A percentile compares a stretch with the other conserved stretches of the same genome.
Evolutionary conservation across 192 early-diverging fungal genomes (phyloP).

Genomic region (Geranomyces variabilis): DNA sequence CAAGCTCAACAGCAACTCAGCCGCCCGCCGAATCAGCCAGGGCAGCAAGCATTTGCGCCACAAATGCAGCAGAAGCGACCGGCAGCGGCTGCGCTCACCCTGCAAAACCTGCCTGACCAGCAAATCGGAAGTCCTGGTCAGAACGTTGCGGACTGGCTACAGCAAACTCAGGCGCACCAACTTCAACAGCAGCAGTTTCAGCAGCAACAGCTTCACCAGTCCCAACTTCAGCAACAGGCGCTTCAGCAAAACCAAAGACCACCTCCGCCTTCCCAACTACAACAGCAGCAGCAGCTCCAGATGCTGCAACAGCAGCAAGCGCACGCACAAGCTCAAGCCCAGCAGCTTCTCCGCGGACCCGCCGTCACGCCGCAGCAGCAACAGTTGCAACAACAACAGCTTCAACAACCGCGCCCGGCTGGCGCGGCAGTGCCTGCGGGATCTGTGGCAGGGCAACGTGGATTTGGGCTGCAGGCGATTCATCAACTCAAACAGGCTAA

Average conservation of each 20-base stretch:
- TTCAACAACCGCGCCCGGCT: constrained; percentile 1
- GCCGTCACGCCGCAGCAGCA: not conserved
- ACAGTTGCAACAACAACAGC: constrained; percentile 15
- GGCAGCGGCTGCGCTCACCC: not conserved
- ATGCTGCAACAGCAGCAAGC: not conserved
- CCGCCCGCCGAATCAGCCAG: not conserved
- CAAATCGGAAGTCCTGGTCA: not conserved
- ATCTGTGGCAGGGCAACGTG: not conserved
- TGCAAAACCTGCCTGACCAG: constrained; percentile 1
- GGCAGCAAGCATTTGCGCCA: not conserved
- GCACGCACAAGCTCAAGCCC: not conserved
- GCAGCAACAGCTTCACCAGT: not conserved
- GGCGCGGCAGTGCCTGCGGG: not conserved
- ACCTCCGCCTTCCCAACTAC: not conserved
- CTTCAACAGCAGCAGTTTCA: constrained; percentile 17
- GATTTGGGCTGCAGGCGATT: constrained; percentile 24
- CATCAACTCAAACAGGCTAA: constrained; percentile 27
- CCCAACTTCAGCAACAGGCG: constrained; percentile 3
- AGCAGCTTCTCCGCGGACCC: not conserved
- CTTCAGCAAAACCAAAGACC: not conserved
- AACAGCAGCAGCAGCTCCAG: constrained; percentile 15
- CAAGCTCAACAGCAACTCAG: constrained; percentile 1
- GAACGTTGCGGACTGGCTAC: constrained; percentile 5
- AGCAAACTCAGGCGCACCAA: not conserved
- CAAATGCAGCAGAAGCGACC: constrained; percentile 20